Base-by-base conservation (phyloP, 306 rosid species). In the Datisca glomerata region DNA sequence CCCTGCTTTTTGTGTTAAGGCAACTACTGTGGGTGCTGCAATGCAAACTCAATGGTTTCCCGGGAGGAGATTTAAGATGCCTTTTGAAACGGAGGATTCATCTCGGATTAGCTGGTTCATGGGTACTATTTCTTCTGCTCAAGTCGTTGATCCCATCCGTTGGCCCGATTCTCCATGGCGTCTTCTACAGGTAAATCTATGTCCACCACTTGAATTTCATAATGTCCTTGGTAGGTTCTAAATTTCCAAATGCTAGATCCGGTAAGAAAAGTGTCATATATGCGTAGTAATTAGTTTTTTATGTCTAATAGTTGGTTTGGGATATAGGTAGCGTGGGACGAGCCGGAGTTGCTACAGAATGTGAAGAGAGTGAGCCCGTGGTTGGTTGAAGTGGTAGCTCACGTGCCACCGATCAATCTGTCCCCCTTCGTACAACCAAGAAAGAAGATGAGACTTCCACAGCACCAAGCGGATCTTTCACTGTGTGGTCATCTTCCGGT, bases 121-220 rank as follows among this genome's bases (percentile, higher is more conserved):
- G 95, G 98, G 98, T 36, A 91, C 98, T 3, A 67, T 91, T 24
- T 75, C 96, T 66, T 68, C 80, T 55, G 75, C 68, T 46, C 72
- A 73, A 48, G 75, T 66, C 34, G 68, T 75, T 16, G 80, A 80
- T 75, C 85, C 96, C 13, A 34, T 65, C 51, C 75, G 57, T 24
- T 91, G 96, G 91, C 78, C 86, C 23, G 77, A 78, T 73, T 91
- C 98, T 56, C 98, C 98, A 36, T 91, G 98, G 98, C 84, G 96
- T 3, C 78, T 72, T 55, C 65, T 91, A 16, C 84, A 84, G 96
- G 98, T 89, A 40, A 14, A 56, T 60, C 21, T 24, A 24, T 13
- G 5, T 51, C 56, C 34, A n/a, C n/a, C n/a, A n/a, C n/a, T n/a
- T n/a, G n/a, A n/a, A n/a, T n/a, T n/a, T n/a, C n/a, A n/a, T n/a